Conservation (phyloP, 305 asterid species). For the Nicotiana rustica region DNA sequence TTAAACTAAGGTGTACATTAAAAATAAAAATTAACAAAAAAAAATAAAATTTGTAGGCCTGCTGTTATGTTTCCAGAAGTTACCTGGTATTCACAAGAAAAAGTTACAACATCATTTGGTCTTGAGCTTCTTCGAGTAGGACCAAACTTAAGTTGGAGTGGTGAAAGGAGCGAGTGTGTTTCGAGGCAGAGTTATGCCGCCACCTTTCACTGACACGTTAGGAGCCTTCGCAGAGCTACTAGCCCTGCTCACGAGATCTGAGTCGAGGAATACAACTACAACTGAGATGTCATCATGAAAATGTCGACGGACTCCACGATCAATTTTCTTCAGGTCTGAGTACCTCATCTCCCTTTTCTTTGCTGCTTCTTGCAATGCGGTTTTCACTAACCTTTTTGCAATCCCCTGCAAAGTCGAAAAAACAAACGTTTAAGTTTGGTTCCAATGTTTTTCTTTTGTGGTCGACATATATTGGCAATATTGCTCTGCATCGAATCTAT, state of each 20-base stretch:
- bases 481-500: neutral
- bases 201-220: constrained; percentile 72
- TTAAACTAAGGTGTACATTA: constrained; percentile 51
- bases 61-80: constrained; percentile 47
- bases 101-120: constrained; percentile 32
- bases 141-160: constrained; percentile 43
- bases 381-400: constrained; percentile 81
- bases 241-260: constrained; percentile 72
- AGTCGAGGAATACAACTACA: constrained; percentile 71
- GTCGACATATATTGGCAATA: neutral
- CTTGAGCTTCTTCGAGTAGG: constrained; percentile 41
- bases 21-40: constrained; percentile 37
- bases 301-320: constrained; percentile 88
- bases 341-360: constrained; percentile 97
- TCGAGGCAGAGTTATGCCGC: constrained; percentile 58
- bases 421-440: neutral
- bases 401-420: constrained; percentile 66
- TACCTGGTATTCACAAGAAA: constrained; percentile 53
- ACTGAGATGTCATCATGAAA: constrained; percentile 94
- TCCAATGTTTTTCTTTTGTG: constrained; percentile 8
- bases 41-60: constrained; percentile 38
- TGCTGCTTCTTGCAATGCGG: constrained; percentile 85
- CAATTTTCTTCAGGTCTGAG: constrained; percentile 86
- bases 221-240: constrained; percentile 52
- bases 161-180: constrained; percentile 61